Evolutionary conservation across 1,284 basidiomycete species (phyloP).

Genomic region (Cryptococcus maquisensis): DNA sequence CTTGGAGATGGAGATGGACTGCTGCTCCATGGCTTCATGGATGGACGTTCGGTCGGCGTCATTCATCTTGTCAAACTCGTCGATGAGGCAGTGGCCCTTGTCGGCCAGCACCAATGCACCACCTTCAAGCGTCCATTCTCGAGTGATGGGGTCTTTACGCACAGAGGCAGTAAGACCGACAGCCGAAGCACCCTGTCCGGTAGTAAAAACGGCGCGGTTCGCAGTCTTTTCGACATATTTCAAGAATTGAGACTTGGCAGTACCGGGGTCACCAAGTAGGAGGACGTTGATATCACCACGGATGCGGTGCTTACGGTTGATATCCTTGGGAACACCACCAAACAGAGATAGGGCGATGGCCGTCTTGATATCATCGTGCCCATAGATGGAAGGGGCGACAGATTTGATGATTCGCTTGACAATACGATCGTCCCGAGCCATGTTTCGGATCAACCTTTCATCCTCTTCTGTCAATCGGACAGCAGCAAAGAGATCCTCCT

Average conservation of each 20-base stretch:
- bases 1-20: constrained; percentile 99
- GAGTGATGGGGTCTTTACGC: constrained; percentile 92
- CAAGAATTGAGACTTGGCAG: constrained; percentile 97
- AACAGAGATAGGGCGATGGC: constrained; percentile 93
- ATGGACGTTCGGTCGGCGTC: constrained; percentile 95
- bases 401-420: constrained; percentile 97
- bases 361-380: constrained; percentile 98
- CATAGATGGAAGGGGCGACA: constrained; percentile 97
- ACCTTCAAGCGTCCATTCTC: constrained; percentile 98
- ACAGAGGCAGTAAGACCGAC: constrained; percentile 98
- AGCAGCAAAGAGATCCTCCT: constrained; percentile 87
- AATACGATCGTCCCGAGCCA: constrained; percentile 88
- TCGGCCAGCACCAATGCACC: constrained; percentile 96
- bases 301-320: constrained; percentile 93
- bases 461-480: constrained; percentile 96
- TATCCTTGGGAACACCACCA: constrained; percentile 88
- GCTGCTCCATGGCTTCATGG: constrained; percentile 99
- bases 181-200: constrained; percentile 94
- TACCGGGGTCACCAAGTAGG: constrained; percentile 93
- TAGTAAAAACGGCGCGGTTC: constrained; percentile 94
- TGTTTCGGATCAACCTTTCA: constrained; percentile 79
- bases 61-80: constrained; percentile 99
- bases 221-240: constrained; percentile 99
- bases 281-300: constrained; percentile 97
- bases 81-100: constrained; percentile 97